phyloP scores from a whole-genome alignment of 2,329 filamentous ascomycete genomes.

The Curvularia sp. region DNA sequence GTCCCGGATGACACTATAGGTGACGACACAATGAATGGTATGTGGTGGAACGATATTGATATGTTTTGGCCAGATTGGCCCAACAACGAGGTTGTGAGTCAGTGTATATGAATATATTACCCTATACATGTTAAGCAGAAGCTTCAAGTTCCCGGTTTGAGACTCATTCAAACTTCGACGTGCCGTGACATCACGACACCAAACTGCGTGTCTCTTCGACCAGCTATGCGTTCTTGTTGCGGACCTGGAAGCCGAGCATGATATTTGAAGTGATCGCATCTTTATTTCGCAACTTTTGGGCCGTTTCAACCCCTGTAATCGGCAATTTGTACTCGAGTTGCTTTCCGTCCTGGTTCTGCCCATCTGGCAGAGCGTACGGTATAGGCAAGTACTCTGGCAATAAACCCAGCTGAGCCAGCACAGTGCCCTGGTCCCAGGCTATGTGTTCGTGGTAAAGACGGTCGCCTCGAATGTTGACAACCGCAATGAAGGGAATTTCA shows the following conservation, averaged over 20 bases:
- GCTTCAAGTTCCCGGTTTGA: background rate
- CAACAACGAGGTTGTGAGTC: background rate
- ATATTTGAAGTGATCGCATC: constrained; percentile 58
- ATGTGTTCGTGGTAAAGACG: constrained; percentile 73
- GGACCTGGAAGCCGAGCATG: constrained; percentile 57
- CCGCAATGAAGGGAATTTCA: constrained; percentile 65
- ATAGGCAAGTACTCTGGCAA: constrained; percentile 70
- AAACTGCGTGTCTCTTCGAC: background rate
- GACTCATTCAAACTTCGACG: background rate
- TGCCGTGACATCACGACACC: background rate
- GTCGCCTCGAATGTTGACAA: constrained; percentile 72
- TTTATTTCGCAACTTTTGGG: constrained; percentile 57
- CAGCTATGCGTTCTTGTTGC: background rate
- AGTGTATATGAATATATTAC: constrained; percentile 1
- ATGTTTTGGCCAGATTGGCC: constrained; percentile 4
- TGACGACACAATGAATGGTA: constrained; percentile 3
- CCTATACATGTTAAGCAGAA: background rate
- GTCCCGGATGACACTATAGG: background rate
- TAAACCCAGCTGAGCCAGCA: constrained; percentile 65
- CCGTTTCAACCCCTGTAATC: constrained; percentile 61
- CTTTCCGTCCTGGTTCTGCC: constrained; percentile 48
- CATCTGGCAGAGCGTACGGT: constrained; percentile 46
- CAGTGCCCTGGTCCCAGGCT: constrained; percentile 69
- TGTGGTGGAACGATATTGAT: constrained; percentile 4
- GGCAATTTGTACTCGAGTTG: constrained; percentile 65